Percentiles rank a stretch among this genome's conserved stretches.
phyloP scores from a whole-genome alignment of 352 stramenopile genomes.

The Globisporangium nodosum region DNA sequence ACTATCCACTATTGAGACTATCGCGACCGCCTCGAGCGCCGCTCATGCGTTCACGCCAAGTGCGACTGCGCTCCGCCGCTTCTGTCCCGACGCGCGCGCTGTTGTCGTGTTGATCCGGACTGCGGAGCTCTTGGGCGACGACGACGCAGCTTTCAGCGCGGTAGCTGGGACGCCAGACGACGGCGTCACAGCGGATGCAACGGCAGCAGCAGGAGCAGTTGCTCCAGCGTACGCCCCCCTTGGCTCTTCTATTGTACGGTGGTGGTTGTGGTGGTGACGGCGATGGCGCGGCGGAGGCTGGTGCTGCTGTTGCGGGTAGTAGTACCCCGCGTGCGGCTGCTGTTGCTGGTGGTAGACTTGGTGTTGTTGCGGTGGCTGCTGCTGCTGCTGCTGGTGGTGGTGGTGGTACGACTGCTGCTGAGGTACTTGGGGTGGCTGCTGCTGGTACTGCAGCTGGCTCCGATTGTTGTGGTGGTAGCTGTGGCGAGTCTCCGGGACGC shows the following conservation, averaged over 20 bases:
- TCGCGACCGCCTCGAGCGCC: not conserved
- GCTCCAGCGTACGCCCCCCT: constrained; percentile 10
- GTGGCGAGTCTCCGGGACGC: constrained; percentile 20
- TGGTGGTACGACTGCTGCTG: constrained; percentile 14
- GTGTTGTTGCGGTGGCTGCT: not conserved
- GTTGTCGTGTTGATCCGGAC: constrained; percentile 27
- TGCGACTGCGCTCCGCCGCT: constrained; percentile 71
- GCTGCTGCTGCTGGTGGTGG: constrained; percentile 3
- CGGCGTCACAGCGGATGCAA: not conserved
- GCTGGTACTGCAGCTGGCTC: constrained; percentile 5
- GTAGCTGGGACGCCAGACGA: not conserved
- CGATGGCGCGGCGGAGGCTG: constrained; percentile 10
- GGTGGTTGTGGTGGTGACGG: constrained; percentile 16
- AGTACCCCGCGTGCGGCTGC: constrained; percentile 16
- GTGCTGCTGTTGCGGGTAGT: constrained; percentile 4
- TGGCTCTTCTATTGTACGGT: constrained; percentile 38
- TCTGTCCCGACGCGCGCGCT: constrained; percentile 60
- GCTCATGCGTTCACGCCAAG: constrained; percentile 77
- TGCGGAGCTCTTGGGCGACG: constrained; percentile 21
- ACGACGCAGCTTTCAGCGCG: constrained; percentile 3
- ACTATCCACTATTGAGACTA: constrained; percentile 1
- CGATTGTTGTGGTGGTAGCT: constrained; percentile 2
- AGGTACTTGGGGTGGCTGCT: constrained; percentile 5
- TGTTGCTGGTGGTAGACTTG: constrained; percentile 6
- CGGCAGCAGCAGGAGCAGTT: not conserved